Percentiles rank a stretch among this genome's conserved stretches.
phyloP scores from a whole-genome alignment of 1,284 basidiomycete species.

The Ceratobasidium sp. region DNA sequence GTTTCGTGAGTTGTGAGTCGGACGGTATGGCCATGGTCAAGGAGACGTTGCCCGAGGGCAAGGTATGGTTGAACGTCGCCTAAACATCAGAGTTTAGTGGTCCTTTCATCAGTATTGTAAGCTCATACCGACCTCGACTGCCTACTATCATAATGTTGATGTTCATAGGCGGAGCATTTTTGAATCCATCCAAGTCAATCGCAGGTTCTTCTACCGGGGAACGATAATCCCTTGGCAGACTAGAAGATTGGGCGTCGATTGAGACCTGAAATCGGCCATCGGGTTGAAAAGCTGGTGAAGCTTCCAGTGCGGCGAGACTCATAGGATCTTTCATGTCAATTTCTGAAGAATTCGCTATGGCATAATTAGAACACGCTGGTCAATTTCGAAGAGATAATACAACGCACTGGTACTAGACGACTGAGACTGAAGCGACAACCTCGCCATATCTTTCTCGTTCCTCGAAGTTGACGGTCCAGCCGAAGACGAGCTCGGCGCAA shows the following conservation, averaged over 20 bases:
- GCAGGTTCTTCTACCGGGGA: constrained; percentile 66
- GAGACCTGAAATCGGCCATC: constrained; percentile 44
- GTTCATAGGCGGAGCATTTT: constrained; percentile 64
- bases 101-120: neutral
- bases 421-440: constrained; percentile 35
- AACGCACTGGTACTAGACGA: constrained; percentile 19
- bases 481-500: neutral
- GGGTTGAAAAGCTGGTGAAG: constrained; percentile 28
- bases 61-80: constrained; percentile 82
- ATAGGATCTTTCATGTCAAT: neutral
- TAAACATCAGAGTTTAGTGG: constrained; percentile 51
- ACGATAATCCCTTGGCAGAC: constrained; percentile 66
- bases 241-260: constrained; percentile 48
- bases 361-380: neutral
- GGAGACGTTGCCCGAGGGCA: constrained; percentile 71
- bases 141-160: constrained; percentile 77
- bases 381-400: neutral
- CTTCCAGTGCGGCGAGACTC: constrained; percentile 22
- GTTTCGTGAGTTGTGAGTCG: constrained; percentile 77
- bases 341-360: neutral
- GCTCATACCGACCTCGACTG: constrained; percentile 65
- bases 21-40: constrained; percentile 71
- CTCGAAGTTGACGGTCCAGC: neutral
- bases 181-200: constrained; percentile 61
- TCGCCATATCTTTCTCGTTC: constrained; percentile 12